phyloP scores from a whole-genome alignment of 2,329 filamentous ascomycete genomes.

The Calonectria hongkongensis region DNA sequence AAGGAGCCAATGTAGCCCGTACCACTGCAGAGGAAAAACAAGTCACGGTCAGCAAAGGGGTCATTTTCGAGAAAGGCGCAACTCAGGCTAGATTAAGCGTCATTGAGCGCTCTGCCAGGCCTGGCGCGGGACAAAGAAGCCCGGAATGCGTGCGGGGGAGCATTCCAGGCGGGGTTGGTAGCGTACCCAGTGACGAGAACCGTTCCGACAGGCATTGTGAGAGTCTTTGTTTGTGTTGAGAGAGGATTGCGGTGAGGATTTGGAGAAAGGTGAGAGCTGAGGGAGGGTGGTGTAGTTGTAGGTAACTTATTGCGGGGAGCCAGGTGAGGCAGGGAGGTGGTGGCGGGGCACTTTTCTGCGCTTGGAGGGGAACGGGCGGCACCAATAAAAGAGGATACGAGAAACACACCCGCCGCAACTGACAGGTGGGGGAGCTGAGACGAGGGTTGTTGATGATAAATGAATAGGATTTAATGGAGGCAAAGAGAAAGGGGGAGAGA shows the following conservation, averaged over 20 bases:
- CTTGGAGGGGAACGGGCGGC: slow-evolving; percentile 23
- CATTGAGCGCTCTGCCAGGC: slow-evolving; percentile 31
- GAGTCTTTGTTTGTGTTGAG: slow-evolving; percentile 50
- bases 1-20: slow-evolving; percentile 99
- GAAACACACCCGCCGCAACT: slow-evolving; percentile 9
- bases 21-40: slow-evolving; percentile 76
- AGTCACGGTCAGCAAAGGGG: slow-evolving; percentile 48
- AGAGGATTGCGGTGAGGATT: slow-evolving; percentile 48
- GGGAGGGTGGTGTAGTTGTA: slow-evolving; percentile 33
- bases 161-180: slow-evolving; percentile 44
- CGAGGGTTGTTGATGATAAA: not conserved
- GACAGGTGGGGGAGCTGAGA: not conserved
- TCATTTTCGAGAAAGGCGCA: slow-evolving; percentile 15
- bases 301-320: slow-evolving; percentile 25
- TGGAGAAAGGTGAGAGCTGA: slow-evolving; percentile 14
- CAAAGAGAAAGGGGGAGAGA: not conserved
- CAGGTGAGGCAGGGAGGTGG: slow-evolving; percentile 21
- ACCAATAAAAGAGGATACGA: slow-evolving; percentile 31
- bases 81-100: slow-evolving; percentile 3
- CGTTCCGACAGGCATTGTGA: slow-evolving; percentile 85
- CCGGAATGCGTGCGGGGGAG: slow-evolving; percentile 2
- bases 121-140: slow-evolving; percentile 30
- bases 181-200: slow-evolving; percentile 92
- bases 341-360: slow-evolving; percentile 30
- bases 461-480: not conserved